phyloP scores from a whole-genome alignment of 1,284 basidiomycete species.

The Cryptococcus wingfieldii region DNA sequence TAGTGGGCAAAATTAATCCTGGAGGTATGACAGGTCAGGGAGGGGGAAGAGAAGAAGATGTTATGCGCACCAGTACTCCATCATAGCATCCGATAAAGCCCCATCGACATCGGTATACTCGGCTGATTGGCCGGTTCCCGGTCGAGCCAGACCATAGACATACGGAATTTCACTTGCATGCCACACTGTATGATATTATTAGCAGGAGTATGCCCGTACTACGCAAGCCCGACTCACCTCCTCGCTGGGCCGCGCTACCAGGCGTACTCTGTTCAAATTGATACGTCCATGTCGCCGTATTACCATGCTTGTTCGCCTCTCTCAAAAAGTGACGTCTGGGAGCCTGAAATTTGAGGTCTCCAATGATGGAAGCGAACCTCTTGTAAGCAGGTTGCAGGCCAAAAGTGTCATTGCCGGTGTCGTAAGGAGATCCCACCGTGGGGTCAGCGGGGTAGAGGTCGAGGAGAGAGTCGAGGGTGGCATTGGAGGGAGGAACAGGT shows the following conservation, averaged over 20 bases:
- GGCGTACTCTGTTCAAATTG: slow-evolving; percentile 23
- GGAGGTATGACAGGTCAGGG: neutral
- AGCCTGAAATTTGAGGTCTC: slow-evolving; percentile 29
- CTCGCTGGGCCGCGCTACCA: slow-evolving; percentile 7
- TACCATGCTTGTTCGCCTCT: slow-evolving; percentile 22
- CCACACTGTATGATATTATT: slow-evolving; percentile 5
- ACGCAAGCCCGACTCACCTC: slow-evolving; percentile 21
- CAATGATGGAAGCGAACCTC: slow-evolving; percentile 26
- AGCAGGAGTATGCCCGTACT: neutral
- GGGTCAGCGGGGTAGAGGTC: slow-evolving; percentile 30
- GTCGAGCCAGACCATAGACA: slow-evolving; percentile 20
- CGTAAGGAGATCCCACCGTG: slow-evolving; percentile 36
- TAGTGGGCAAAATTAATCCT: slow-evolving; percentile 45
- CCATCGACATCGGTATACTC: slow-evolving; percentile 24
- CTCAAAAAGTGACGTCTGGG: slow-evolving; percentile 30
- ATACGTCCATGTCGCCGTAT: slow-evolving; percentile 34
- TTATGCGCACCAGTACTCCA: slow-evolving; percentile 36
- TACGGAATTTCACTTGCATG: slow-evolving; percentile 31
- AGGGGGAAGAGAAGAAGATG: neutral
- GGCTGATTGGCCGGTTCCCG: neutral
- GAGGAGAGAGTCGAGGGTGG: slow-evolving; percentile 17
- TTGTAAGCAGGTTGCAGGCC: slow-evolving; percentile 27
- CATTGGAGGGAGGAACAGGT: slow-evolving; percentile 11
- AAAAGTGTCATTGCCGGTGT: slow-evolving; percentile 39
- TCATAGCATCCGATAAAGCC: slow-evolving; percentile 21